Evolutionary conservation across 2,329 filamentous ascomycete species (phyloP), one percentile per base, ranked within the genome.

Genomic region (Epichloe uncinata): DNA sequence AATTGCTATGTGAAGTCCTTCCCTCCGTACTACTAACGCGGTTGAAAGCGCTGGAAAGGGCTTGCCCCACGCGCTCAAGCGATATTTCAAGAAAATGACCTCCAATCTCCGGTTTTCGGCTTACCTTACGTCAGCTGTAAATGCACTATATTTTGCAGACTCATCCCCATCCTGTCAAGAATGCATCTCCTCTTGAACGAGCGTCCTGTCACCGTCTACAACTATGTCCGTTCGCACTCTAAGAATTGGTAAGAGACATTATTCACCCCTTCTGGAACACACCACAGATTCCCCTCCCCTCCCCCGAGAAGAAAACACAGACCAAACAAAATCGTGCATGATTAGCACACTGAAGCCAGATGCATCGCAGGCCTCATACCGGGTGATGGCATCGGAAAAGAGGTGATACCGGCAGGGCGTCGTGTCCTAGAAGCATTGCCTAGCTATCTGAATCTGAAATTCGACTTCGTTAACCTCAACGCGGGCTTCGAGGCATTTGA

Each of bases 371-470:
- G 90, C 67, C 86, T 97, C 61, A 97, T 98, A 66, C 87, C 93
- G 61, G 93, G 93, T 64, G 93, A 98, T 72, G 93, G 93, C 70
- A 98, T 98, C 71, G 93, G 93, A 71, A 87, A 87, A 66, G 93
- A 98, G 73, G 93, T 98, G 67, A 97, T 98, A 69, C 93, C 93
- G 57, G 86, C 93, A 49, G 93, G 91, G 47, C 87, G 88, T 61
- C 84, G 86, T 56, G 75, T 97, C 59, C 86, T 98, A 63, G 91
- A 98, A 74, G 85, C 93, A 47, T 84, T 98, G 2, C 90, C 91
- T 35, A 70, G 84, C n/a, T 93, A 87, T n/a, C 74, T 96, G 45
- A 85, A 85, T 62, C 79, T 98, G 60, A 90, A 88, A 64, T 97
- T 97, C 77, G 86, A 85, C 66, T 98, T 97, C 70, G 80, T 93